Percentiles rank a stretch among this genome's conserved stretches.
Conservation (phyloP, 257 asterid species). For the Ajuga chamaepitys region DNA sequence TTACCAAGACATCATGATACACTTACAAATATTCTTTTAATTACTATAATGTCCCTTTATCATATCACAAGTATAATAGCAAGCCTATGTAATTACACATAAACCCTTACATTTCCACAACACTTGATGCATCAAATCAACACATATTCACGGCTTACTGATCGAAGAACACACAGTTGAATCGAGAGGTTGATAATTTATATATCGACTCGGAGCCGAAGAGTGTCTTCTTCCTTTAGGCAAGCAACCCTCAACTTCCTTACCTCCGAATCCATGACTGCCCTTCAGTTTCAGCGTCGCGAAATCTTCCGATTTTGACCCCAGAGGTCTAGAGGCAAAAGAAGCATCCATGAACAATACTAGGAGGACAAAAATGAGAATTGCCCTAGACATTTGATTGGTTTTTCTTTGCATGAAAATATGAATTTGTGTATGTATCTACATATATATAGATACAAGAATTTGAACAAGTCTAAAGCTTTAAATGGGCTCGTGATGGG, state of each 20-base stretch:
- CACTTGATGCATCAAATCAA: background rate
- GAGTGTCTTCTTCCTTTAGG: conserved; percentile 51
- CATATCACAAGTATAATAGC: background rate
- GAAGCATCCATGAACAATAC: background rate
- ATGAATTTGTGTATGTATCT: background rate
- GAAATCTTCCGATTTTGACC: conserved; percentile 15
- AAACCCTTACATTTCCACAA: conserved; percentile 2
- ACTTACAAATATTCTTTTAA: background rate
- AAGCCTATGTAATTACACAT: background rate
- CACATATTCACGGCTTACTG: conserved; percentile 31
- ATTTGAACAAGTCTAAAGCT: conserved; percentile 15
- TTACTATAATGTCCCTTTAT: background rate
- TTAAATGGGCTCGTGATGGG: conserved; percentile 35
- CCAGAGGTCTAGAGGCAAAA: conserved; percentile 24
- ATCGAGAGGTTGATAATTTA: conserved; percentile 38
- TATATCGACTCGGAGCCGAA: conserved; percentile 70
- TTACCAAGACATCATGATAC: conserved; percentile 2
- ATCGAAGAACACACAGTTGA: conserved; percentile 25
- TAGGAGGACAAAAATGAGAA: conserved; percentile 20
- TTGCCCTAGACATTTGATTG: conserved; percentile 24
- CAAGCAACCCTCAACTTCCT: conserved; percentile 45
- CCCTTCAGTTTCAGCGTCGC: conserved; percentile 20
- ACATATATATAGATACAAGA: background rate
- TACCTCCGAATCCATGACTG: conserved; percentile 6
- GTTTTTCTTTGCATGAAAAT: conserved; percentile 16